Evolutionary conservation across 441 rosid genomes (phyloP).

Genomic region (Jatropha multifida): DNA sequence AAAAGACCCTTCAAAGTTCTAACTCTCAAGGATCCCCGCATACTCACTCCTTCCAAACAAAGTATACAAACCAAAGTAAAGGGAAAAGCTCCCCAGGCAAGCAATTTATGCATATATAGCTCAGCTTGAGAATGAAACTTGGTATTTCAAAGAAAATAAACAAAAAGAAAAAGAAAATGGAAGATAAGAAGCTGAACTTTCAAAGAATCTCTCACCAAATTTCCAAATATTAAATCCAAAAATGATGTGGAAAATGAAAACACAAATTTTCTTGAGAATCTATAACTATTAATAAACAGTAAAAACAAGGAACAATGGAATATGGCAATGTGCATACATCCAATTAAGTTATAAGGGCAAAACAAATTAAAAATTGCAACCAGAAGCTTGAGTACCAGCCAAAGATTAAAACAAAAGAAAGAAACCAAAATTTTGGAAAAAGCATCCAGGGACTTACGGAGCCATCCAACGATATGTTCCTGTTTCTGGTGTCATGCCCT

Average conservation of each 20-base stretch:
- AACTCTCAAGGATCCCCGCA: too few relatives aligned
- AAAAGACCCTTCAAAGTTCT: too few relatives aligned
- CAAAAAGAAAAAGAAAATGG: background rate
- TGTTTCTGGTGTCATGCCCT: constrained; percentile 99
- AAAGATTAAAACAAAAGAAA: constrained; percentile 1
- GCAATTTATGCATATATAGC: too few relatives aligned
- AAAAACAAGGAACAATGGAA: background rate
- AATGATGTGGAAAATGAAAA: background rate
- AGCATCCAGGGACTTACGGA: constrained; percentile 64
- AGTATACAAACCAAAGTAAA: too few relatives aligned
- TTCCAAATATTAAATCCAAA: background rate
- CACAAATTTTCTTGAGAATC: background rate
- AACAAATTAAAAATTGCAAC: background rate
- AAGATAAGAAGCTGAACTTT: background rate
- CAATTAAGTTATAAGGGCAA: background rate
- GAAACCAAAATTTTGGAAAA: background rate
- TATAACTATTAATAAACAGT: background rate
- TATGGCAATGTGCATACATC: background rate
- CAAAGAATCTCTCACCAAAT: background rate
- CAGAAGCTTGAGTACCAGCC: background rate
- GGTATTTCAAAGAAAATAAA: background rate
- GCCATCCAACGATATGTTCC: constrained; percentile 99
- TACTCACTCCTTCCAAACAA: too few relatives aligned
- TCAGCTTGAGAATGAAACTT: too few relatives aligned
- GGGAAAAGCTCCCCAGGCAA: too few relatives aligned